These are phyloP conservation scores for Aureobasidium subglaciale DNA, from an alignment of 2,329 filamentous ascomycete species.

Conservation along the genomic window DNA sequence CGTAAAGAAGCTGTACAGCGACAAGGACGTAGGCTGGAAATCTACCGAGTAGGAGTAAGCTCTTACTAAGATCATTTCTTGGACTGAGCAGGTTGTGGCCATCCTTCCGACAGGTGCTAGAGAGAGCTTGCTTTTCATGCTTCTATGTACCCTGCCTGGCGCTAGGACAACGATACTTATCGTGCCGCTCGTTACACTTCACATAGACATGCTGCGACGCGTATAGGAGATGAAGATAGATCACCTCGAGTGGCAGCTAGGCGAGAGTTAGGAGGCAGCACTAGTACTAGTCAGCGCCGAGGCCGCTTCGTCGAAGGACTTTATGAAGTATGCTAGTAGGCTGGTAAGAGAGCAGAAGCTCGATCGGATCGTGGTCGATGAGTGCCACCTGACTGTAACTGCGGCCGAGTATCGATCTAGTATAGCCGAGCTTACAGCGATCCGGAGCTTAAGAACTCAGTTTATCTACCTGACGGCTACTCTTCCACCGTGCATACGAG, in stretches of 20 bases:
- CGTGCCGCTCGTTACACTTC: background rate
- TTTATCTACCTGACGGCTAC: background rate
- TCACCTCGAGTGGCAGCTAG: background rate
- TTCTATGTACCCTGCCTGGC: background rate
- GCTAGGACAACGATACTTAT: background rate
- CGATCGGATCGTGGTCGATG: background rate
- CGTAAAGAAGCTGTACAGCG: background rate
- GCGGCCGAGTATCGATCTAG: background rate
- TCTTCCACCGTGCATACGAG: background rate
- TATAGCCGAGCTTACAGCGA: background rate
- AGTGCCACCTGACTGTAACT: background rate
- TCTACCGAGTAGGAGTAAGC: background rate
- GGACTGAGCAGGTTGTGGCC: background rate
- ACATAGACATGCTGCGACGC: background rate
- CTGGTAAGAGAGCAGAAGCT: background rate
- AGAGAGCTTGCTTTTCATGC: background rate
- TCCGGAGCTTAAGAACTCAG: background rate
- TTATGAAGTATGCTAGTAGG: background rate
- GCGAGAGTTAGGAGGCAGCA: background rate
- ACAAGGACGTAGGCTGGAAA: background rate
- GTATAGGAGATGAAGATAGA: background rate
- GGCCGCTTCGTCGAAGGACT: background rate
- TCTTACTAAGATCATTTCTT: background rate
- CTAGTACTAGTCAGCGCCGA: background rate
- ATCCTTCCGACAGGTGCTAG: background rate